Evolutionary conservation across 352 stramenopile species (phyloP).

Genomic region (Pythium chondricola): DNA sequence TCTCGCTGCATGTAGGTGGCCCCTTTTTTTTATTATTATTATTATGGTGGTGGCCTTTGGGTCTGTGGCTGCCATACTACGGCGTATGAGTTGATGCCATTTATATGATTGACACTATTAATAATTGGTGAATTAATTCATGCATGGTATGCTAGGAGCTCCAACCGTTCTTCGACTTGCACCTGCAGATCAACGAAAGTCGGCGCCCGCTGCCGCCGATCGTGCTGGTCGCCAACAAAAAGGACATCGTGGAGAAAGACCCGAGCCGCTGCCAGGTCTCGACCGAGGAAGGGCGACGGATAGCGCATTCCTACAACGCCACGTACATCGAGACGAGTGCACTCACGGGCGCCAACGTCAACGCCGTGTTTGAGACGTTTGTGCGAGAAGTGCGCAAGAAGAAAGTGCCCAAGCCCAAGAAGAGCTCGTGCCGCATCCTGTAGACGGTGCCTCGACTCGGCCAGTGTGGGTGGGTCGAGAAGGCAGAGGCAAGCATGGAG

Average conservation of each 20-base stretch:
- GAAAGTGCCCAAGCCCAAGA: constrained; percentile 71
- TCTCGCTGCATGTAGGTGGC: constrained; percentile 66
- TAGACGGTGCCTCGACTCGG: constrained; percentile 12
- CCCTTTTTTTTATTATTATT: not conserved
- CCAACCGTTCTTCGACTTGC: constrained; percentile 84
- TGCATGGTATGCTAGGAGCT: constrained; percentile 38
- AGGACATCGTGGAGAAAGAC: constrained; percentile 79
- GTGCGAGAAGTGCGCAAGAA: constrained; percentile 80
- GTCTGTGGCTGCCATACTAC: too few species aligned
- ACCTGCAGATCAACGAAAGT: constrained; percentile 87
- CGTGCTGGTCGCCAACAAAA: constrained; percentile 88
- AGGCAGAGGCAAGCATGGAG: not conserved
- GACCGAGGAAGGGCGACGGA: constrained; percentile 74
- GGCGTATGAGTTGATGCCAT: too few species aligned
- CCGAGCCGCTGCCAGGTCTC: constrained; percentile 79
- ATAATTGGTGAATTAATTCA: too few species aligned
- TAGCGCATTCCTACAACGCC: constrained; percentile 84
- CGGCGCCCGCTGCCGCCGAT: constrained; percentile 71
- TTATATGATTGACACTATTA: too few species aligned
- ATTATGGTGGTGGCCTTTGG: too few species aligned
- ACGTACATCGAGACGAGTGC: constrained; percentile 86
- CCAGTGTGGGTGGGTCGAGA: not conserved
- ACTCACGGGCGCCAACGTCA: constrained; percentile 80
- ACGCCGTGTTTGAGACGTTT: constrained; percentile 85
- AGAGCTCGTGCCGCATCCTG: constrained; percentile 63